Evolutionary conservation across 1,139 yeast species (phyloP), one percentile per base, ranked within the genome.

Genomic region (Hyphopichia buzzinii): DNA sequence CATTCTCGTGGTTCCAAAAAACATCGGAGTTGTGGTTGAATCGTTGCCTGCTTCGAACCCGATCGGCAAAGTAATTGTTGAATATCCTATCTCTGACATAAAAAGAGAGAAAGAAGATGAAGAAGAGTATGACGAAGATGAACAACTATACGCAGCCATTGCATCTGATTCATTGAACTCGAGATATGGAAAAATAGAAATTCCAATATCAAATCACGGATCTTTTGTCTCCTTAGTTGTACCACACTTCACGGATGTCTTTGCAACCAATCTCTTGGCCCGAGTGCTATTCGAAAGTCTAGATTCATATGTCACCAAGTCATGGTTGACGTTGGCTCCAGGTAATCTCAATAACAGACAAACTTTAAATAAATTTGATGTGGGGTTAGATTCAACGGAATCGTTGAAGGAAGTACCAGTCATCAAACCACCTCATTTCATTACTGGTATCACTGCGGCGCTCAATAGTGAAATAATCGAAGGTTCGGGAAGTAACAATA

Each of bases 401-500:
- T 30, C 44, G 6, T 10, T 19, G 8, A 19, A 10, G 23, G 27
- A 13, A n/a, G 49, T 59, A 17, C 74, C 77, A 1, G 39, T 37
- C 13, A 57, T 78, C 41, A 57, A 52, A 24, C 84, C 84, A 3
- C 84, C 84, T 0, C 79, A 74, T 49, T 65, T 69, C 34, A 58
- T 79, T 19, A 73, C 81, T 0, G 84, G 84, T 0, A 61, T 70
- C 11, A 45, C 69, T 1, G 84, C 74, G 0, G 55, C 79, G 0
- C 28, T 76, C 2, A 46, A 62, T 1, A 59, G 78, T 1, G 58
- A 51, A 21, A 47, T 65, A 30, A 10, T 10, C 23, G 23, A 19
- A 10, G 44, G 39, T 17, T 29, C 42, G 2, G n/a, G n/a, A n/a
- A n/a, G n/a, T n/a, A 42, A 44, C 6, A 42, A 45, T 13, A 13